phyloP scores from a whole-genome alignment of 23 red algal species.

The Gracilaria vermiculophylla region DNA sequence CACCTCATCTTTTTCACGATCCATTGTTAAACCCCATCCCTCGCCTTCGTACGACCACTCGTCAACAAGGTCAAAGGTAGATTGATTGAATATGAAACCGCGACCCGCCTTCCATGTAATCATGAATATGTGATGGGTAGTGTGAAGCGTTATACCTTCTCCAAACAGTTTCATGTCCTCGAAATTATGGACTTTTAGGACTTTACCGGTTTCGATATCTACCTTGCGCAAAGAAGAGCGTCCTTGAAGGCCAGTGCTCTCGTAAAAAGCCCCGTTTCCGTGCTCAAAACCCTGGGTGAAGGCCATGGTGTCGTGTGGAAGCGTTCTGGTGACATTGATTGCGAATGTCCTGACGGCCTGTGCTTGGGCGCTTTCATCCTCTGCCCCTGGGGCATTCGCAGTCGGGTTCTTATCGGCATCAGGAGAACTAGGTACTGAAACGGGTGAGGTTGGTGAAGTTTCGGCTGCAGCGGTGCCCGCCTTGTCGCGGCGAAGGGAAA shows the following conservation, averaged over 20 bases:
- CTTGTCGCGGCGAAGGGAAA: not conserved
- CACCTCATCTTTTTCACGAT: conserved; percentile 47
- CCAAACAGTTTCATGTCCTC: conserved; percentile 45
- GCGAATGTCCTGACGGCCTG: not conserved
- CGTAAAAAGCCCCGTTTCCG: conserved; percentile 53
- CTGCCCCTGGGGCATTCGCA: not conserved
- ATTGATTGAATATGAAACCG: conserved; percentile 70
- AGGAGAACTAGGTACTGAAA: not conserved
- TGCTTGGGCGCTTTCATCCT: not conserved
- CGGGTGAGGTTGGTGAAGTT: not conserved
- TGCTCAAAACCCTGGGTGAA: conserved; percentile 81
- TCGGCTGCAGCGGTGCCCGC: not conserved
- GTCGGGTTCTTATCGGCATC: not conserved
- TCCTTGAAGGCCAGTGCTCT: conserved; percentile 63
- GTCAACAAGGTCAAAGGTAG: conserved; percentile 52
- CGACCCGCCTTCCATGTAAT: conserved; percentile 73
- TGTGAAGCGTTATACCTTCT: conserved; percentile 70
- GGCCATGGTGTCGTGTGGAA: conserved; percentile 57
- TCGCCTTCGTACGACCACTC: conserved; percentile 79
- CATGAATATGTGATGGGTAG: conserved; percentile 56
- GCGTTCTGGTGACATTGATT: conserved; percentile 3
- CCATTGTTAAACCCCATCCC: conserved; percentile 76
- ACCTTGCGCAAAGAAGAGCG: conserved; percentile 52
- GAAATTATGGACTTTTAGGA: conserved; percentile 33
- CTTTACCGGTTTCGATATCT: conserved; percentile 60